These are phyloP conservation scores for Linanthus parryae DNA, from an alignment of 148 eudicot genomes.

Conservation along the genomic window DNA sequence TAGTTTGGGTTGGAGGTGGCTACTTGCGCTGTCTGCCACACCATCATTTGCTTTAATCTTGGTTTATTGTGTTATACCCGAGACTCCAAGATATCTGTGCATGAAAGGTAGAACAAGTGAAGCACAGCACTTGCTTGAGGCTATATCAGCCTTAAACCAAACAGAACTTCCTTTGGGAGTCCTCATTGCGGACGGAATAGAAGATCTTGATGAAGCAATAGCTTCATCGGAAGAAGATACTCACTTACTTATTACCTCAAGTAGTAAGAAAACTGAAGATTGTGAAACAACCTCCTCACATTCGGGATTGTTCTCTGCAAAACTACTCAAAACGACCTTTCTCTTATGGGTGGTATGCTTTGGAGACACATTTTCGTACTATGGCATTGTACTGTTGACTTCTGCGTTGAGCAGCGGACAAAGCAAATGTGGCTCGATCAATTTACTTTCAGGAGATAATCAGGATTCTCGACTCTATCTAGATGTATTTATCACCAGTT, in stretches of 20 bases:
- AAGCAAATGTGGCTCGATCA: slow-evolving; percentile 9
- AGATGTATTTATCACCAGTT: slow-evolving; percentile 24
- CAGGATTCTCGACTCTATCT: slow-evolving; percentile 22
- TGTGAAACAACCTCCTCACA: slow-evolving; percentile 6
- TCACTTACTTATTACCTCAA: slow-evolving; percentile 11
- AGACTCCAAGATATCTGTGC: slow-evolving; percentile 40
- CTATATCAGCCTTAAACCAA: slow-evolving; percentile 26
- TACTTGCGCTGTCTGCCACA: slow-evolving; percentile 30
- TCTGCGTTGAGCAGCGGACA: slow-evolving; percentile 30
- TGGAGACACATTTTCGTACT: slow-evolving; percentile 30
- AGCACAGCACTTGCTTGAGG: slow-evolving; percentile 24
- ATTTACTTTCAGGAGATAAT: slow-evolving; percentile 2
- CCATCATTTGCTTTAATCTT: slow-evolving; percentile 18
- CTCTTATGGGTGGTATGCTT: slow-evolving; percentile 26
- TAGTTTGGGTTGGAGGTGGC: slow-evolving; percentile 41
- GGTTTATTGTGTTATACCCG: slow-evolving; percentile 18
- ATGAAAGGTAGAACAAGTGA: slow-evolving; percentile 26
- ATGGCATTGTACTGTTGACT: slow-evolving; percentile 34
- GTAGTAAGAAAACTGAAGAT: neutral
- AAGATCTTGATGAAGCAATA: slow-evolving; percentile 17
- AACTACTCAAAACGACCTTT: slow-evolving; percentile 24
- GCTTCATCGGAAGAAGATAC: slow-evolving; percentile 17
- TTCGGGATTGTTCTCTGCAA: slow-evolving; percentile 21
- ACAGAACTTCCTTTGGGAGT: slow-evolving; percentile 29
- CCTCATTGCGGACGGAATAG: slow-evolving; percentile 24